These are phyloP conservation scores for Monoraphidium neglectum DNA, from an alignment of 139 green algal species.

Conservation along the genomic window DNA sequence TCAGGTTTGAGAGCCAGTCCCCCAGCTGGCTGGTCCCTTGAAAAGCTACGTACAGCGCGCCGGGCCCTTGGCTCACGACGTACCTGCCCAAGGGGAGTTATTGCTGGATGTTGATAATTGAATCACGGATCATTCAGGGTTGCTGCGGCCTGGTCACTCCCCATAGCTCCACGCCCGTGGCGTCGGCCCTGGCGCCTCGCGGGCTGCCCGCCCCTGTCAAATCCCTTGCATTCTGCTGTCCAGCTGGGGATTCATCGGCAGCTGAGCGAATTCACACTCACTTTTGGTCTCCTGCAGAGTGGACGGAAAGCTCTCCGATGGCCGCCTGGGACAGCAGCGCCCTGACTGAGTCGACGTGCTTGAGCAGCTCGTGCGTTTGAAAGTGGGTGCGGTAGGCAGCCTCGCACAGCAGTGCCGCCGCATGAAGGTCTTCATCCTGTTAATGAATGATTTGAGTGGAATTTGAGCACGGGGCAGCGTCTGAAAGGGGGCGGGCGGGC, in stretches of 20 bases:
- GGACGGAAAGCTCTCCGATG: background rate
- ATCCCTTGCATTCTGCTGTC: no score
- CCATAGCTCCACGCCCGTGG: background rate
- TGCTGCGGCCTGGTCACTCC: background rate
- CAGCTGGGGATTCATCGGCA: no score
- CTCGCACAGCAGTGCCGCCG: conserved; percentile 22
- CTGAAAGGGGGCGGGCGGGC: no score
- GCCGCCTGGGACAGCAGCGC: background rate
- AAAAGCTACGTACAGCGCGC: conserved; percentile 27
- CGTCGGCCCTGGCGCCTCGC: background rate
- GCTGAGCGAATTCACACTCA: no score
- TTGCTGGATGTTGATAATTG: background rate
- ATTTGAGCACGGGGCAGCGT: no score
- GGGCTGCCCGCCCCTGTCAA: background rate
- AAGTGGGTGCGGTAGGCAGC: conserved; percentile 26
- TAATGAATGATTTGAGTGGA: no score
- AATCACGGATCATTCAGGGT: background rate
- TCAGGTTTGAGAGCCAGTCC: conserved; percentile 29
- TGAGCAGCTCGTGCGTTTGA: background rate
- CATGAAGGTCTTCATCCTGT: conserved; percentile 21
- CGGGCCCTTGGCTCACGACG: conserved; percentile 14
- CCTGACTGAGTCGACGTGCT: background rate
- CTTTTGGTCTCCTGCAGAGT: conserved; percentile 20
- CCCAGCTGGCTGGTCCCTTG: conserved; percentile 17
- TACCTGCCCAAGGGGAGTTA: conserved; percentile 5